phyloP scores from a whole-genome alignment of 1,284 basidiomycete genomes.

The Trametes versicolor region DNA sequence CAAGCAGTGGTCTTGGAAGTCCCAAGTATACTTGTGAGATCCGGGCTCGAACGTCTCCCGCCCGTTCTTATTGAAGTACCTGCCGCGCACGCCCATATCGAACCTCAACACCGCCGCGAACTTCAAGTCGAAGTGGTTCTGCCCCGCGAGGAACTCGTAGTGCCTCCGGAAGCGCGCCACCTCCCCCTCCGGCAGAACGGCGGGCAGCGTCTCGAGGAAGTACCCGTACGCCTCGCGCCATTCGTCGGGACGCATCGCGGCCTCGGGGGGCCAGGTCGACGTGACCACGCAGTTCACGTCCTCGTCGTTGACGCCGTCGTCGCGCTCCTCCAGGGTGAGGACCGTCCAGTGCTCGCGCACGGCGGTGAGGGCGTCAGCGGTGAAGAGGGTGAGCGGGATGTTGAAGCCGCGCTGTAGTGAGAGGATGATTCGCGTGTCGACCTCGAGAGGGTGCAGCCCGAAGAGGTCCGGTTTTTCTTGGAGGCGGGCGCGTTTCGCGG shows the following conservation, averaged over 20 bases:
- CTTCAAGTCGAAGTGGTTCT: background rate
- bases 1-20: background rate
- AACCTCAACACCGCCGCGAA: background rate
- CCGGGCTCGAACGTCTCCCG: background rate
- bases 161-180: background rate
- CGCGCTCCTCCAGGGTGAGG: background rate
- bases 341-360: background rate
- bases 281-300: conserved; percentile 5
- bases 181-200: background rate
- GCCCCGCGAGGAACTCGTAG: background rate
- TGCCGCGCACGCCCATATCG: background rate
- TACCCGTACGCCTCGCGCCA: conserved; percentile 3
- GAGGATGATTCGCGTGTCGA: background rate
- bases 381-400: conserved; percentile 5
- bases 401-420: background rate
- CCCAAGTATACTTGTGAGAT: background rate
- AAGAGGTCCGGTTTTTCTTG: background rate
- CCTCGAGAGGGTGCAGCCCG: background rate
- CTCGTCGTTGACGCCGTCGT: background rate
- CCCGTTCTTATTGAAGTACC: background rate
- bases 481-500: background rate
- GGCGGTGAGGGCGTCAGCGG: background rate
- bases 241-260: background rate
- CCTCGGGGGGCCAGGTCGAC: background rate
- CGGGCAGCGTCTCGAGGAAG: background rate